Conservation (phyloP, 208 protist species). For the Crithidia mellificae region DNA sequence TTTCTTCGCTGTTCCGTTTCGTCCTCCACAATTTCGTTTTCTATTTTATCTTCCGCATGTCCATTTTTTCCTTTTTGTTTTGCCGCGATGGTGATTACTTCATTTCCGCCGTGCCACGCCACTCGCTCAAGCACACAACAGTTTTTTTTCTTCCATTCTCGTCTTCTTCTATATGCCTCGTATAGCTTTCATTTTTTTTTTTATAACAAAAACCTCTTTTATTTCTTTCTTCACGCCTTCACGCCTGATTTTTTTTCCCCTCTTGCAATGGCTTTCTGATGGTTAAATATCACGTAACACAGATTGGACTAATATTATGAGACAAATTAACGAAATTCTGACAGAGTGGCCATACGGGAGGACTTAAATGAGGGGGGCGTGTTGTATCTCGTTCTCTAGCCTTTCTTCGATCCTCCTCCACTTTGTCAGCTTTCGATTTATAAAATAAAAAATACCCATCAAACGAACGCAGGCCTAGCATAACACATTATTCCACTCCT, state of each 20-base stretch:
- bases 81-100: too few relatives aligned
- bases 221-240: conserved; percentile 4
- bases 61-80: too few relatives aligned
- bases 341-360: neutral
- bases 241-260: neutral
- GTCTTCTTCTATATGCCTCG: too few relatives aligned
- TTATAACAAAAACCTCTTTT: neutral
- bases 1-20: too few relatives aligned
- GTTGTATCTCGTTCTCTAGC: neutral
- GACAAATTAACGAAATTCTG: neutral
- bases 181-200: too few relatives aligned
- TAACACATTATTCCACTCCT: neutral
- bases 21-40: too few relatives aligned
- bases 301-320: neutral
- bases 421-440: neutral
- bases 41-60: too few relatives aligned
- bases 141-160: too few relatives aligned
- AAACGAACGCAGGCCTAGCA: too few relatives aligned
- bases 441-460: neutral
- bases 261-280: neutral
- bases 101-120: too few relatives aligned
- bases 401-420: neutral
- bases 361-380: neutral
- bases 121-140: too few relatives aligned
- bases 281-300: too few relatives aligned